Conservation (phyloP, 2,329 filamentous ascomycete species). For the Nemania sp. region DNA sequence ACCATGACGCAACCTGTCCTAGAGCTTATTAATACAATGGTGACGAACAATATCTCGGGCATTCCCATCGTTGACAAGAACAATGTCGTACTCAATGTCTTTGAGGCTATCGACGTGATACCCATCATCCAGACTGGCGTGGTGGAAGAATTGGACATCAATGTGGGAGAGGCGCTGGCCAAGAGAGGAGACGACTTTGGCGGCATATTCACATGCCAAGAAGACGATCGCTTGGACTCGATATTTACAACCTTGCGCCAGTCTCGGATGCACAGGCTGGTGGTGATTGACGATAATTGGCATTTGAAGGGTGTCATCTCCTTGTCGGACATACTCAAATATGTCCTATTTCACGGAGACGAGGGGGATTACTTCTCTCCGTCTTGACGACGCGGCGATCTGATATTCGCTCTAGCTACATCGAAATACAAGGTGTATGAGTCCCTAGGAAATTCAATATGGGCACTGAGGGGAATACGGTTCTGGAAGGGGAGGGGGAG, state of each 20-base stretch:
- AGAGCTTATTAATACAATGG: slow-evolving; percentile 91
- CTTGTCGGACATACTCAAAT: slow-evolving; percentile 93
- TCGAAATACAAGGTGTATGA: slow-evolving; percentile 12
- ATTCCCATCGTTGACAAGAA: slow-evolving; percentile 88
- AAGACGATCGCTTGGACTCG: slow-evolving; percentile 88
- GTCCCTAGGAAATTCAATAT: slow-evolving; percentile 16
- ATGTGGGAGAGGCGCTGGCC: slow-evolving; percentile 84
- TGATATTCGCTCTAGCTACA: slow-evolving; percentile 17
- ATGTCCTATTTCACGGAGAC: slow-evolving; percentile 82
- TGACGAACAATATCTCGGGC: slow-evolving; percentile 90
- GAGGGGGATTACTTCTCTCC: slow-evolving; percentile 52
- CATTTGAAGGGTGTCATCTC: slow-evolving; percentile 87
- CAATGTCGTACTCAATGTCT: slow-evolving; percentile 83
- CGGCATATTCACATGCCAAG: slow-evolving; percentile 93
- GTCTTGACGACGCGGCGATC: slow-evolving; percentile 18
- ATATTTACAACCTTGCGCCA: slow-evolving; percentile 97
- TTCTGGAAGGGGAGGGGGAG: slow-evolving; percentile 10
- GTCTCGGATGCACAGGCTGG: slow-evolving; percentile 88
- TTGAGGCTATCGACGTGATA: slow-evolving; percentile 97
- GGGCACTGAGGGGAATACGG: slow-evolving; percentile 22
- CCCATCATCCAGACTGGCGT: slow-evolving; percentile 90
- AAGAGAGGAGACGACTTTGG: slow-evolving; percentile 89
- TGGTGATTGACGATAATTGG: slow-evolving; percentile 89
- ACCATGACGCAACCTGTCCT: slow-evolving; percentile 90
- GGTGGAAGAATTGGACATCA: slow-evolving; percentile 87